Percentiles rank a stretch among this genome's conserved stretches.
Conservation (phyloP, 768 basidiomycete genomes). For the Lentinula edodes region DNA sequence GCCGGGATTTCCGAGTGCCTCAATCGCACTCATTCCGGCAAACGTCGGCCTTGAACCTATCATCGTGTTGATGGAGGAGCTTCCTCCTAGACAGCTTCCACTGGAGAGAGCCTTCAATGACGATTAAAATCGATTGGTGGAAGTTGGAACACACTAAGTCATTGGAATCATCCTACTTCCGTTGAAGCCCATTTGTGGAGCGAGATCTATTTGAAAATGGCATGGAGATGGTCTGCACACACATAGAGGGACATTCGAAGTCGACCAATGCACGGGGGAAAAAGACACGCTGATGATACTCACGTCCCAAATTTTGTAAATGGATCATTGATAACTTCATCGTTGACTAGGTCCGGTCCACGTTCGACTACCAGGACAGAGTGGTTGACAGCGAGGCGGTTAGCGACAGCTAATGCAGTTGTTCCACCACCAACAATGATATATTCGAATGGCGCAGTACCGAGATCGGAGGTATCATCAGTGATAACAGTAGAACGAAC, state of each 20-base stretch:
- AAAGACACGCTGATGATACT: background rate
- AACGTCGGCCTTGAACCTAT: conserved; percentile 18
- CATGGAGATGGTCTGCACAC: background rate
- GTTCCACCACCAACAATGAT: conserved; percentile 15
- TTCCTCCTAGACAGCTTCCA: conserved; percentile 19
- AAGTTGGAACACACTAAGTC: conserved; percentile 4
- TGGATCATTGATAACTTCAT: conserved; percentile 6
- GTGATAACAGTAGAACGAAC: conserved; percentile 10
- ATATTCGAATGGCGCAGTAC: conserved; percentile 9
- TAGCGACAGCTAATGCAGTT: conserved; percentile 18
- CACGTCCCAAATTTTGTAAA: background rate
- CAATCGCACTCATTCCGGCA: conserved; percentile 12
- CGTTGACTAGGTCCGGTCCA: conserved; percentile 18
- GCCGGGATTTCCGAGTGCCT: conserved; percentile 15
- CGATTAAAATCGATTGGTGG: background rate
- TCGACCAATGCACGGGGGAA: background rate
- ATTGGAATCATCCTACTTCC: conserved; percentile 3
- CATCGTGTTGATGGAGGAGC: conserved; percentile 21
- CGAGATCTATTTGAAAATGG: background rate
- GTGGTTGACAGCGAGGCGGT: conserved; percentile 14
- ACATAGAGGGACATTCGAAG: background rate
- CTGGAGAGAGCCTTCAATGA: background rate
- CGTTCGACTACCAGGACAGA: conserved; percentile 21
- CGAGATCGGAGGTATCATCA: conserved; percentile 10
- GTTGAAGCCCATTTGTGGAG: conserved; percentile 13